Conservation (phyloP, 2,329 filamentous ascomycete genomes). For the Aspergillus nomiae region DNA sequence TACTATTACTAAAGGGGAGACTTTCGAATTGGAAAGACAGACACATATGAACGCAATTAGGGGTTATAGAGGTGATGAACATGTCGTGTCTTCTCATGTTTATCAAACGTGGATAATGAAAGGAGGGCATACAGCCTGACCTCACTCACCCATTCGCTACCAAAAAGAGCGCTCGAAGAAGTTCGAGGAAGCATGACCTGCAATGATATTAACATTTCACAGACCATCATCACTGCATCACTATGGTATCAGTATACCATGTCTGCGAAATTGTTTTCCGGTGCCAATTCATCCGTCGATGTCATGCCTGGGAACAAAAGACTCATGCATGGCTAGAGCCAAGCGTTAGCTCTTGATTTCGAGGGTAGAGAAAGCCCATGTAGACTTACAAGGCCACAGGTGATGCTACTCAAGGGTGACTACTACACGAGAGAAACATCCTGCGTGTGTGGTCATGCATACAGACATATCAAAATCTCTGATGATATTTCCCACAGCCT, state of each 20-base stretch:
- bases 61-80: neutral
- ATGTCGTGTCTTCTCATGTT: neutral
- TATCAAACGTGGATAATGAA: neutral
- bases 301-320: neutral
- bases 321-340: neutral
- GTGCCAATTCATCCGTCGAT: neutral
- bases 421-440: neutral
- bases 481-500: too few species aligned
- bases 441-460: too few species aligned
- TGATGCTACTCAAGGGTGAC: neutral
- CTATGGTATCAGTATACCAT: accelerated
- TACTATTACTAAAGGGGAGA: neutral
- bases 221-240: neutral
- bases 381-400: too few species aligned
- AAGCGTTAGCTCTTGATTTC: too few species aligned
- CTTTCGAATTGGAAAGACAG: neutral
- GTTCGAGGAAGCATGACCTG: neutral
- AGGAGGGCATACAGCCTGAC: neutral
- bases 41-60: neutral
- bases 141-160: neutral
- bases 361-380: too few species aligned
- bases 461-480: too few species aligned
- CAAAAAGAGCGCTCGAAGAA: neutral
- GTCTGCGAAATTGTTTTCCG: neutral
- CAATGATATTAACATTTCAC: neutral